Evolutionary conservation across 371 early-diverging fungal species (phyloP).

Genomic region (Rhizopus delemar): DNA sequence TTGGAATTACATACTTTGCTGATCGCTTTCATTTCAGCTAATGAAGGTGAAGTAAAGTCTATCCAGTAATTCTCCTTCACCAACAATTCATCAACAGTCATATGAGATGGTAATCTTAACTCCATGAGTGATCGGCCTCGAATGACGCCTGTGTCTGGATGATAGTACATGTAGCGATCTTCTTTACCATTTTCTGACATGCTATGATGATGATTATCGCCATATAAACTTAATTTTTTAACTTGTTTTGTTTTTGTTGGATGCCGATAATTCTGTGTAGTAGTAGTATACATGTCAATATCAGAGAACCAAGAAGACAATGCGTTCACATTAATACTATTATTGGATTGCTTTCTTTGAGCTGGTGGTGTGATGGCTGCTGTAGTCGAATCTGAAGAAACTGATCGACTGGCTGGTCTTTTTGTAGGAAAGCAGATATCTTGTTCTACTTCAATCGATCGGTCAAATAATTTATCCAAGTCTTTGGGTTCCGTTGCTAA

Average conservation of each 20-base stretch:
- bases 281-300: neutral
- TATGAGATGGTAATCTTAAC: slow-evolving; percentile 18
- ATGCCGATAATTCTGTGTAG: neutral
- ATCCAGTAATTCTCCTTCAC: slow-evolving; percentile 81
- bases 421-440: slow-evolving; percentile 30
- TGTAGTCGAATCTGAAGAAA: neutral
- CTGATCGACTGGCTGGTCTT: neutral
- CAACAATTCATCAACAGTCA: slow-evolving; percentile 47
- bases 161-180: slow-evolving; percentile 36
- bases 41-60: slow-evolving; percentile 80
- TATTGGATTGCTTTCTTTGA: neutral
- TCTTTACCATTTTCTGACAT: slow-evolving; percentile 6
- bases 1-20: slow-evolving; percentile 48
- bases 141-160: slow-evolving; percentile 41
- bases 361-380: neutral
- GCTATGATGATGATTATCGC: slow-evolving; percentile 28
- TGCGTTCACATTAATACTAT: slow-evolving; percentile 1
- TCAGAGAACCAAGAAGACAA: slow-evolving; percentile 5
- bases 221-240: slow-evolving; percentile 35
- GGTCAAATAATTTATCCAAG: slow-evolving; percentile 26
- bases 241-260: neutral
- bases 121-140: slow-evolving; percentile 24
- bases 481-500: slow-evolving; percentile 18
- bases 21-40: slow-evolving; percentile 74
- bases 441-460: slow-evolving; percentile 18